Evolutionary conservation across 2,329 filamentous ascomycete genomes (phyloP).

Genomic region (Xylariomycetidae sp.): DNA sequence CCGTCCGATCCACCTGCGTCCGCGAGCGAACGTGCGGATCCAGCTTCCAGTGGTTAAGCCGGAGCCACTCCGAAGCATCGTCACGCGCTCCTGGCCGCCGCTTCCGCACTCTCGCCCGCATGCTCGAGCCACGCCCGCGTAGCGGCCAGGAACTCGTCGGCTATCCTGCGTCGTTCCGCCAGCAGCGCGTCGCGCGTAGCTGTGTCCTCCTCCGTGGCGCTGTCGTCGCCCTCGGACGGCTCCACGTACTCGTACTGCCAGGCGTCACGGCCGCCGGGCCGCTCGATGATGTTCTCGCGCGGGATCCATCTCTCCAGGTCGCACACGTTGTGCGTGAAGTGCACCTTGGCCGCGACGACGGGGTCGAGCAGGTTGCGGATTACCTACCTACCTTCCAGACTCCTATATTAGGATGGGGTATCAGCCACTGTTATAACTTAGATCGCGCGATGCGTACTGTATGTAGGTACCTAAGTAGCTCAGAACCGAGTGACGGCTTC

Average conservation of each 20-base stretch:
- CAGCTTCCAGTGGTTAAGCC: conserved; percentile 74
- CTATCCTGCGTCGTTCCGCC: conserved; percentile 52
- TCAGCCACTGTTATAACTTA: no score
- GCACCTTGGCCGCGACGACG: conserved; percentile 83
- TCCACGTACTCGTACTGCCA: conserved; percentile 78
- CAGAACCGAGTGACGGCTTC: conserved; percentile 35
- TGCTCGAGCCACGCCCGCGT: conserved; percentile 65
- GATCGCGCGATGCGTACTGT: no score
- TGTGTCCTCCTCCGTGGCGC: conserved; percentile 57
- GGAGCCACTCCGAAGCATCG: conserved; percentile 55
- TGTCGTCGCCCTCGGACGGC: conserved; percentile 67
- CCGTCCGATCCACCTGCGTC: conserved; percentile 71
- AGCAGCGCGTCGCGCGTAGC: conserved; percentile 56
- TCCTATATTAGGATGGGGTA: conserved; percentile 36
- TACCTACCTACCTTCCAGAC: conserved; percentile 90
- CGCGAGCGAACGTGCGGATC: conserved; percentile 81
- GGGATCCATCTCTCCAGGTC: conserved; percentile 73
- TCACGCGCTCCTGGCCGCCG: no score
- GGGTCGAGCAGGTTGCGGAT: conserved; percentile 92
- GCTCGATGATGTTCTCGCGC: conserved; percentile 62
- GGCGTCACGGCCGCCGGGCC: conserved; percentile 75
- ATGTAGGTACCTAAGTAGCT: no score
- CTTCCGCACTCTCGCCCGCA: conserved; percentile 35
- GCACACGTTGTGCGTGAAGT: conserved; percentile 74
- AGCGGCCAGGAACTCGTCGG: conserved; percentile 62